Evolutionary conservation across 1,139 yeast genomes (phyloP).

Genomic region (Suhomyces chickasaworum): DNA sequence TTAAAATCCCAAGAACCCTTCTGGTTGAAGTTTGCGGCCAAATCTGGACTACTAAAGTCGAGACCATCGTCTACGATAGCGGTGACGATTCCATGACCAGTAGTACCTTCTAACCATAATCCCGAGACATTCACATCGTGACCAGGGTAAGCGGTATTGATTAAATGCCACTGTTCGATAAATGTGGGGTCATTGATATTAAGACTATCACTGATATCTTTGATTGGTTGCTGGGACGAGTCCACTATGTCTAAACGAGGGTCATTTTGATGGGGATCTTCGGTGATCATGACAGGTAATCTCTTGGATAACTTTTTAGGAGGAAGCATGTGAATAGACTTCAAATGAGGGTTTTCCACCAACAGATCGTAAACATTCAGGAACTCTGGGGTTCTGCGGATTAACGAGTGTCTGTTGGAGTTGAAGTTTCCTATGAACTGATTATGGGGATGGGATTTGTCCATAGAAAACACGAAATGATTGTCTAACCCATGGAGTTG

Average conservation of each 20-base stretch:
- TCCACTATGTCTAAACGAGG: slow-evolving; percentile 34
- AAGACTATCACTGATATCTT: slow-evolving; percentile 53
- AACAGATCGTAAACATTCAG: slow-evolving; percentile 32
- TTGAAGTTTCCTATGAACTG: slow-evolving; percentile 40
- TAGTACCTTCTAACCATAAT: slow-evolving; percentile 78
- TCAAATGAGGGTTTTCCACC: slow-evolving; percentile 31
- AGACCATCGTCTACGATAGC: slow-evolving; percentile 96
- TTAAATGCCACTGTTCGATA: slow-evolving; percentile 84
- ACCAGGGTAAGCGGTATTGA: slow-evolving; percentile 72
- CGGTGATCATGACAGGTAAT: slow-evolving; percentile 36
- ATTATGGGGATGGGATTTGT: slow-evolving; percentile 39
- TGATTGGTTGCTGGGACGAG: slow-evolving; percentile 47
- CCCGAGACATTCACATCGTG: slow-evolving; percentile 87
- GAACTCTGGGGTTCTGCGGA: slow-evolving; percentile 32
- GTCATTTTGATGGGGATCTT: slow-evolving; percentile 12
- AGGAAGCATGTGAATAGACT: slow-evolving; percentile 52
- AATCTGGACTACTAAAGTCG: slow-evolving; percentile 75
- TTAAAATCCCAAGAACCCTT: slow-evolving; percentile 93
- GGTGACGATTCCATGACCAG: slow-evolving; percentile 80
- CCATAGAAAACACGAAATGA: slow-evolving; percentile 62
- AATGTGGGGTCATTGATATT: slow-evolving; percentile 81
- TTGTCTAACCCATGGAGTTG: slow-evolving; percentile 57
- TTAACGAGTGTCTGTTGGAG: slow-evolving; percentile 30
- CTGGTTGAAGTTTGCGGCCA: slow-evolving; percentile 67
- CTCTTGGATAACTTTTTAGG: slow-evolving; percentile 52